Conservation (phyloP, 768 basidiomycete genomes). For the Tylopilus plumbeoviolaceoides region DNA sequence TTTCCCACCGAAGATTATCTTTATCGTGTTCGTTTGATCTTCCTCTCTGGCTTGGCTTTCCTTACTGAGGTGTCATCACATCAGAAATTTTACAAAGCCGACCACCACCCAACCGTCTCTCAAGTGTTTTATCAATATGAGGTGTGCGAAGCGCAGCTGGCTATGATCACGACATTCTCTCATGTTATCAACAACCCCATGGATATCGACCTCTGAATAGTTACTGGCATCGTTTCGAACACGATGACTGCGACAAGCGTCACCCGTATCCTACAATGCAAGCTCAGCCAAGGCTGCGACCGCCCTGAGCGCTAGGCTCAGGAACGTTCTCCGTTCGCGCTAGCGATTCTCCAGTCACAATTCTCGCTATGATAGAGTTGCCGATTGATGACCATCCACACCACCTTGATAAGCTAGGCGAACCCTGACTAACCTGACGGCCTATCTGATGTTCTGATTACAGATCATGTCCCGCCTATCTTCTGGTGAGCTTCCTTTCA, state of each 20-base stretch:
- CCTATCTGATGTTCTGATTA: background rate
- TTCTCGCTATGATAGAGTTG: background rate
- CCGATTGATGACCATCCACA: background rate
- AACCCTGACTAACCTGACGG: background rate
- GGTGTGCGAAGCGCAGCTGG: background rate
- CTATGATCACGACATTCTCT: background rate
- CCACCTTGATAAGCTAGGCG: background rate
- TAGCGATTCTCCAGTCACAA: background rate
- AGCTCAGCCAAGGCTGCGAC: too few relatives aligned
- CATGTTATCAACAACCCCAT: background rate
- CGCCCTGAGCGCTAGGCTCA: background rate
- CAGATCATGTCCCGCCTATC: background rate
- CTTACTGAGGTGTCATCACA: background rate
- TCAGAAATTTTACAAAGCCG: background rate
- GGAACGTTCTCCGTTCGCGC: background rate
- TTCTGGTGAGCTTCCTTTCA: background rate
- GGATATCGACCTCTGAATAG: background rate
- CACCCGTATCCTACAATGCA: too few relatives aligned
- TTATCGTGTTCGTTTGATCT: background rate
- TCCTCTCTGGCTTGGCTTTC: background rate
- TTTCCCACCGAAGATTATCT: background rate
- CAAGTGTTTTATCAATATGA: background rate
- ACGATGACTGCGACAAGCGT: too few relatives aligned
- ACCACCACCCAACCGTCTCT: background rate
- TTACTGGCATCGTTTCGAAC: background rate